Percentiles rank a stretch among this genome's conserved stretches.
Evolutionary conservation across 805 yeast genomes (phyloP).

Genomic region (Metschnikowia kofuensis): DNA sequence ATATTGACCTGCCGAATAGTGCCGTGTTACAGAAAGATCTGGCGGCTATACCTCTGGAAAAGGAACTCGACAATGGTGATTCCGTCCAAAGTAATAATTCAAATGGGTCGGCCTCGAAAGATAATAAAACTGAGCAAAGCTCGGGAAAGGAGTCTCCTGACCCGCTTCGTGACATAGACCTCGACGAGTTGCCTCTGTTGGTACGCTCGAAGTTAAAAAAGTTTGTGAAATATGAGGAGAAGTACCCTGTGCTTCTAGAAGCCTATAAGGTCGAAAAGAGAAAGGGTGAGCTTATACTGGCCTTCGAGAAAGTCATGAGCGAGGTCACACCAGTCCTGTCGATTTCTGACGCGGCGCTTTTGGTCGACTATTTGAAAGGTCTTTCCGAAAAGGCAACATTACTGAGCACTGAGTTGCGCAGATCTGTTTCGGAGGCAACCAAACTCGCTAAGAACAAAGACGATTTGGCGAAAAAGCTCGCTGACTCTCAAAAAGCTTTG

Average conservation of each 20-base stretch:
- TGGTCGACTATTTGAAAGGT: constrained; percentile 68
- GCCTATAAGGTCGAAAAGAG: constrained; percentile 83
- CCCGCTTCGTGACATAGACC: constrained; percentile 21
- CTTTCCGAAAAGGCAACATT: constrained; percentile 57
- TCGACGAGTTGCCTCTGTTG: constrained; percentile 52
- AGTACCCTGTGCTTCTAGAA: constrained; percentile 78
- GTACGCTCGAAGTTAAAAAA: constrained; percentile 64
- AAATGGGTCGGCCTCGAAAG: background rate
- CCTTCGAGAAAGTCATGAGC: constrained; percentile 65
- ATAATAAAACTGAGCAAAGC: background rate
- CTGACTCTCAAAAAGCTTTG: constrained; percentile 14
- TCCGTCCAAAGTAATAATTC: background rate
- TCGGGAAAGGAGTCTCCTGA: background rate
- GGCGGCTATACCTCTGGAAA: background rate
- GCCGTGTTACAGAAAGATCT: background rate
- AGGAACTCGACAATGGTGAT: background rate
- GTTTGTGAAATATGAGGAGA: constrained; percentile 83
- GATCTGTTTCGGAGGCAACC: constrained; percentile 32
- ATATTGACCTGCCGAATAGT: background rate
- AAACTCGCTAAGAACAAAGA: constrained; percentile 11
- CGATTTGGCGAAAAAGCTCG: constrained; percentile 9
- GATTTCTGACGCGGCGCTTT: constrained; percentile 65
- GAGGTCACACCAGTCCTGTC: constrained; percentile 81
- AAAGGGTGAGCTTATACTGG: constrained; percentile 54
- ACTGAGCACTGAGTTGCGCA: constrained; percentile 63